Percentiles rank a stretch among this genome's conserved stretches.
Conservation (phyloP, 148 eudicot genomes). For the Dianthus caryophyllus region DNA sequence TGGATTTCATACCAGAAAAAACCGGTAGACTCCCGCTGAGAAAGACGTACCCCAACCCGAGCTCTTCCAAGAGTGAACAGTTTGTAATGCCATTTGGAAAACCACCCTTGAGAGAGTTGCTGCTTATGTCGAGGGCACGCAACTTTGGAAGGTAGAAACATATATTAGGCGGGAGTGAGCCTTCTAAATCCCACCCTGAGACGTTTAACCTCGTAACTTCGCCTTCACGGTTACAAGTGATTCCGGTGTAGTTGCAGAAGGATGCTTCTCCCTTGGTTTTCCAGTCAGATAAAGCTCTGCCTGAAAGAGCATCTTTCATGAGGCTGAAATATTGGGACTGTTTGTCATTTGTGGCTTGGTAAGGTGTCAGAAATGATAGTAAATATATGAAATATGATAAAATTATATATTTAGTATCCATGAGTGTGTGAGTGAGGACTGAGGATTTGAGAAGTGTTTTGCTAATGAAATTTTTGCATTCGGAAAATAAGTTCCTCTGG, state of each 20-base stretch:
- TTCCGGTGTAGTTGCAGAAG: slow-evolving; percentile 53
- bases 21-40: slow-evolving; percentile 55
- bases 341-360: slow-evolving; percentile 23
- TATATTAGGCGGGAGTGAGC: slow-evolving; percentile 51
- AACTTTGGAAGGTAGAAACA: slow-evolving; percentile 66
- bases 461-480: neutral
- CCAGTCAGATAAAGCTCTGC: slow-evolving; percentile 49
- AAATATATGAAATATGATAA: slow-evolving; percentile 30
- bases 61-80: slow-evolving; percentile 56
- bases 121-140: slow-evolving; percentile 43
- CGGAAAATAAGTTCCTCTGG: neutral
- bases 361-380: slow-evolving; percentile 23
- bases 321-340: slow-evolving; percentile 58
- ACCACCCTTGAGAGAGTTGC: slow-evolving; percentile 41
- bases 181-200: slow-evolving; percentile 52
- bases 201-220: slow-evolving; percentile 42
- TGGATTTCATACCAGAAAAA: slow-evolving; percentile 47
- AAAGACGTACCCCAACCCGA: slow-evolving; percentile 37
- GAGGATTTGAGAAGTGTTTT: slow-evolving; percentile 29
- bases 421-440: slow-evolving; percentile 18
- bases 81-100: slow-evolving; percentile 57
- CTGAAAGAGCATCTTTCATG: slow-evolving; percentile 52
- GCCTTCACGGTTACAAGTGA: slow-evolving; percentile 50
- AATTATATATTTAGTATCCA: slow-evolving; percentile 36
- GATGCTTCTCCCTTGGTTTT: slow-evolving; percentile 20